phyloP scores from a whole-genome alignment of 164 flowering plant species.

The Paratinospora sagittata region DNA sequence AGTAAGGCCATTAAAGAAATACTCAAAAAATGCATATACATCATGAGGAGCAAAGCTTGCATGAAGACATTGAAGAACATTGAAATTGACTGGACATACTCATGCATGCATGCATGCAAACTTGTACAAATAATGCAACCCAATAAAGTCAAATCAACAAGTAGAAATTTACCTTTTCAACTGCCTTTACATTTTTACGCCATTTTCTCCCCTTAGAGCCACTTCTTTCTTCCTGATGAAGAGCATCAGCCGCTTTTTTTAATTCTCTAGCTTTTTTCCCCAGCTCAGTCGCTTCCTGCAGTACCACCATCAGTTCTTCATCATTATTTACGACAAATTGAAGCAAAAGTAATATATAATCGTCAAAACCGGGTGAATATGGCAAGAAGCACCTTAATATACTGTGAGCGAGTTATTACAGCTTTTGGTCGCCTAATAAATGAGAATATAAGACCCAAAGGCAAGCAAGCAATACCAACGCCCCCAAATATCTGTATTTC shows the following conservation, averaged over 20 bases:
- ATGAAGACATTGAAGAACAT: no score
- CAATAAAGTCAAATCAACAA: background rate
- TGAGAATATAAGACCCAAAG: conserved; percentile 81
- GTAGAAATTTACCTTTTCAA: conserved; percentile 62
- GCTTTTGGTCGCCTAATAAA: conserved; percentile 94
- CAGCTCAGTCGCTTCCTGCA: conserved; percentile 93
- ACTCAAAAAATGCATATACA: no score
- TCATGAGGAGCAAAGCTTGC: no score
- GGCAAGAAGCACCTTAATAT: conserved; percentile 63
- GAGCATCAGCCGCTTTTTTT: conserved; percentile 91
- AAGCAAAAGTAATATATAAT: background rate
- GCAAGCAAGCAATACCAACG: conserved; percentile 90
- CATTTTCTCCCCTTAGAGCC: conserved; percentile 93
- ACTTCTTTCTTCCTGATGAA: conserved; percentile 93
- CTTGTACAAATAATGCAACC: background rate
- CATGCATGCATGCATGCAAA: background rate
- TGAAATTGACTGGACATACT: background rate
- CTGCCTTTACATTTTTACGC: conserved; percentile 94
- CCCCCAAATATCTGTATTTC: conserved; percentile 87
- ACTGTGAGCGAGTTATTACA: conserved; percentile 96
- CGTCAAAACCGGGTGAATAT: background rate
- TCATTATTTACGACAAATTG: conserved; percentile 6
- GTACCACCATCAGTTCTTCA: background rate
- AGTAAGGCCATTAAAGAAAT: no score
- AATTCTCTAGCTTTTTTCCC: conserved; percentile 89